Percentiles rank a stretch among this genome's conserved stretches.
These are phyloP conservation scores for Nakataea oryzae DNA, from an alignment of 2,329 filamentous ascomycete genomes.

Conservation along the genomic window DNA sequence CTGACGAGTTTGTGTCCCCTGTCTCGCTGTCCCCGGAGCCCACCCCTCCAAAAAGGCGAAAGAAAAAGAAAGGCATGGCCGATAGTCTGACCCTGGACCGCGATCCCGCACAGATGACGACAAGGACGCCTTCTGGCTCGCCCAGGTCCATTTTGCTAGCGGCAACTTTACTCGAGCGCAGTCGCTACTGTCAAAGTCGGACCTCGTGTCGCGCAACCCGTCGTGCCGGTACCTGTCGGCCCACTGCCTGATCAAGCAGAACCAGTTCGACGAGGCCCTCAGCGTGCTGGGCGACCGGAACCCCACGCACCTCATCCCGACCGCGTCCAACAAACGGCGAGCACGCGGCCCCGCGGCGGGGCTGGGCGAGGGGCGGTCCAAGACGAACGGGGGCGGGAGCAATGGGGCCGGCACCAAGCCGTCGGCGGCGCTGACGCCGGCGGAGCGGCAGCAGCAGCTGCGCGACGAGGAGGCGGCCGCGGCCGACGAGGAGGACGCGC, in stretches of 20 bases:
- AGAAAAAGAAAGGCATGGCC: no score
- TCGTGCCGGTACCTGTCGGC: constrained; percentile 88
- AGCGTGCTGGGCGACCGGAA: constrained; percentile 82
- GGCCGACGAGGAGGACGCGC: constrained; percentile 52
- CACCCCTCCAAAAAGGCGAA: no score
- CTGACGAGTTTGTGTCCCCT: constrained; percentile 70
- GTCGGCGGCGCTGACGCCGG: constrained; percentile 4
- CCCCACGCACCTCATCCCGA: constrained; percentile 75
- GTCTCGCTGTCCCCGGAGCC: no score
- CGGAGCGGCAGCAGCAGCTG: constrained; percentile 5
- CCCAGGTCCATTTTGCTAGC: constrained; percentile 94
- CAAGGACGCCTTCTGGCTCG: constrained; percentile 91
- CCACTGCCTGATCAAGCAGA: constrained; percentile 89
- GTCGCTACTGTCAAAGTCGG: constrained; percentile 72
- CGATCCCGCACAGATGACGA: constrained; percentile 58
- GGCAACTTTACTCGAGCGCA: constrained; percentile 92
- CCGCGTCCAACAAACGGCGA: constrained; percentile 55
- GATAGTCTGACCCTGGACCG: background rate
- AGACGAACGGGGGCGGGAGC: constrained; percentile 18
- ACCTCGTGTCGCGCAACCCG: constrained; percentile 70
- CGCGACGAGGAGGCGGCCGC: constrained; percentile 16
- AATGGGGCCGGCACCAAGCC: constrained; percentile 16
- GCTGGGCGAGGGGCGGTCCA: constrained; percentile 6
- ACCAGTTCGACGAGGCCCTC: constrained; percentile 81
- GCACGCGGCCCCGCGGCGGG: constrained; percentile 43